Conservation (phyloP, 345 rosid genomes). For the Lepidium africanum region DNA sequence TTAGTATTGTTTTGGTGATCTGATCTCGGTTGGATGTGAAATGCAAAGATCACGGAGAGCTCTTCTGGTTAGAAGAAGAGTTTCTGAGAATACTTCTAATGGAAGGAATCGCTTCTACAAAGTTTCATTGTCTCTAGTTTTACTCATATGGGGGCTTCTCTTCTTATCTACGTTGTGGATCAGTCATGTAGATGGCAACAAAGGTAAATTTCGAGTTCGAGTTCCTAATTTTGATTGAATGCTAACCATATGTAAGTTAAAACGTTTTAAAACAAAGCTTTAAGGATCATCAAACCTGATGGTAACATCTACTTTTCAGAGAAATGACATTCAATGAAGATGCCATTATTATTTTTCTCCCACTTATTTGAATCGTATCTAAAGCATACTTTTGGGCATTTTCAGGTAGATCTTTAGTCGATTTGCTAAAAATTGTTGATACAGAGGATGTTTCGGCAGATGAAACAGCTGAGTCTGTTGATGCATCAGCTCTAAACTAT, state of each 20-base stretch:
- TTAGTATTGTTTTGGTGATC: background rate
- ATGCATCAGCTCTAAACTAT: conserved; percentile 25
- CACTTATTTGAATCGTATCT: background rate
- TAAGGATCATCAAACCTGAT: background rate
- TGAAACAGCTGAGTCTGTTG: conserved; percentile 27
- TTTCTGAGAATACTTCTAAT: conserved; percentile 35
- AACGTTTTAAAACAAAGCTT: background rate
- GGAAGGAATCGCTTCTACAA: conserved; percentile 46
- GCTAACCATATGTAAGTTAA: background rate
- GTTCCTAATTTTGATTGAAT: background rate
- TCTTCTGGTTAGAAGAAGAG: conserved; percentile 81
- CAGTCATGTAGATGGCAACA: conserved; percentile 49
- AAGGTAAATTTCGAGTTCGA: conserved; percentile 31
- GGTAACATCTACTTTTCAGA: background rate
- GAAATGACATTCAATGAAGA: background rate
- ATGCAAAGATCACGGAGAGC: conserved; percentile 94
- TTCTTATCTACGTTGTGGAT: conserved; percentile 64
- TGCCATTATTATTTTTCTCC: background rate
- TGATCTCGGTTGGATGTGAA: conserved; percentile 50
- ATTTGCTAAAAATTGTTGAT: conserved; percentile 18
- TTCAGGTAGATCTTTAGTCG: conserved; percentile 40
- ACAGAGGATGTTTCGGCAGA: conserved; percentile 3
- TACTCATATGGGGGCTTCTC: conserved; percentile 66
- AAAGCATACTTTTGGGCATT: background rate
- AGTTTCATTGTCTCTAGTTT: conserved; percentile 68